Base-by-base conservation (phyloP, 2,329 filamentous ascomycete species). In the Aspergillus felis region DNA sequence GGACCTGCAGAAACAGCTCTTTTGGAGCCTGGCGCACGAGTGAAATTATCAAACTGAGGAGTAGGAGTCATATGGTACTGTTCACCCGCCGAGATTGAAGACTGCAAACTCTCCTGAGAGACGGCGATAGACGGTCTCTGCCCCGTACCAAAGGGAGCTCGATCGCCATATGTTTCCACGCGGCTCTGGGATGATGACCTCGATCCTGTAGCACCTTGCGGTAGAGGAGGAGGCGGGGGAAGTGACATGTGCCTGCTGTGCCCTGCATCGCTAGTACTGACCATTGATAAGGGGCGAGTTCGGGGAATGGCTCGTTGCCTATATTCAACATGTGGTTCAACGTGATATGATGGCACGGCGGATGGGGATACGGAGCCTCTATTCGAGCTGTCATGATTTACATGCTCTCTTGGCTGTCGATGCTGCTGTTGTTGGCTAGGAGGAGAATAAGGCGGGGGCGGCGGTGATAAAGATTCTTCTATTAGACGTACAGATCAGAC, bases 1-100 rank as follows among this genome's bases (percentile, higher is more conserved):
- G 77, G 76, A 3, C 76, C 76, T 17, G 77, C 76, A 44, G 78
- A 80, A 22, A 73, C 77, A 25, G 78, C 78, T 62, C 78, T 72
- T 60, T 75, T 74, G 1, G 77, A 74, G 8, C 70, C 69, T 54
- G 77, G 77, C 5, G 77, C 69, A 22, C 69, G 69, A 35, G 66
- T 51, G n/a, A 56, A 57, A 38, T 61, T 59, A 55, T 70, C 68
- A 6, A 58, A 60, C 32, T 68, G 65, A 24, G 56, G 35, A 47
- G 54, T 46, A 44, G 56, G 44, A 17, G 25, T 61, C 58, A 55
- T 24, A 53, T 60, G 62, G 49, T 51, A 28, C 22, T 48, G 50
- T 25, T 61, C 53, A 47, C 51, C 56, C 50, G 29, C 62, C 17
- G 64, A 54, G 29, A 63, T 60, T 41, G 66, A 56, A 7, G 64